Percentiles rank a stretch among this genome's conserved stretches.
phyloP scores from a whole-genome alignment of 1,139 yeast species.

The Diutina neorugosa region DNA sequence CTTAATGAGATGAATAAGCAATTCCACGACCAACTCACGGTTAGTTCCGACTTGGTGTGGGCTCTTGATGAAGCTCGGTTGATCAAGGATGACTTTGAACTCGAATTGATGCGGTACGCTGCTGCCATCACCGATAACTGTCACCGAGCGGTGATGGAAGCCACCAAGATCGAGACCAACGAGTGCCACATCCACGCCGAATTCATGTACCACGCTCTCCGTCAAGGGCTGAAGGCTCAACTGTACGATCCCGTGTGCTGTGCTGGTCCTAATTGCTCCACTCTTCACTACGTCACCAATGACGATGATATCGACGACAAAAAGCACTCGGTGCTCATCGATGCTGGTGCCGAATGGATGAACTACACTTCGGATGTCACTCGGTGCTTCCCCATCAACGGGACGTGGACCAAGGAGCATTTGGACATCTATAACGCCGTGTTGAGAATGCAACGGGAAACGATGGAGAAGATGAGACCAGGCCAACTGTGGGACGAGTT shows the following conservation, averaged over 20 bases:
- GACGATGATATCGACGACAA: conserved; percentile 47
- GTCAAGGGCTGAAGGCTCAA: conserved; percentile 84
- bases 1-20: conserved; percentile 30
- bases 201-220: conserved; percentile 81
- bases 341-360: conserved; percentile 97
- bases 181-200: conserved; percentile 95
- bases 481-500: conserved; percentile 81
- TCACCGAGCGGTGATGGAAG: conserved; percentile 87
- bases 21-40: conserved; percentile 1
- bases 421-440: conserved; percentile 76
- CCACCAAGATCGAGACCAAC: conserved; percentile 72
- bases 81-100: conserved; percentile 74
- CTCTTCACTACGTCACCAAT: conserved; percentile 81
- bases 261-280: conserved; percentile 84
- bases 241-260: conserved; percentile 95
- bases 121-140: conserved; percentile 77
- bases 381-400: conserved; percentile 84
- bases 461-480: conserved; percentile 62
- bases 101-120: conserved; percentile 67
- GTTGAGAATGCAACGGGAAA: conserved; percentile 63
- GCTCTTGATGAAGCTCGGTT: conserved; percentile 82
- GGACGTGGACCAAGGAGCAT: conserved; percentile 83
- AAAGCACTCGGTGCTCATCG: conserved; percentile 60
- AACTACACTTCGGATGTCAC: conserved; percentile 92
- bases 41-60: conserved; percentile 33